Evolutionary conservation across 179 eudicot genomes (phyloP), one percentile per base, ranked within the genome.

Genomic region (Monotropa hypopitys): DNA sequence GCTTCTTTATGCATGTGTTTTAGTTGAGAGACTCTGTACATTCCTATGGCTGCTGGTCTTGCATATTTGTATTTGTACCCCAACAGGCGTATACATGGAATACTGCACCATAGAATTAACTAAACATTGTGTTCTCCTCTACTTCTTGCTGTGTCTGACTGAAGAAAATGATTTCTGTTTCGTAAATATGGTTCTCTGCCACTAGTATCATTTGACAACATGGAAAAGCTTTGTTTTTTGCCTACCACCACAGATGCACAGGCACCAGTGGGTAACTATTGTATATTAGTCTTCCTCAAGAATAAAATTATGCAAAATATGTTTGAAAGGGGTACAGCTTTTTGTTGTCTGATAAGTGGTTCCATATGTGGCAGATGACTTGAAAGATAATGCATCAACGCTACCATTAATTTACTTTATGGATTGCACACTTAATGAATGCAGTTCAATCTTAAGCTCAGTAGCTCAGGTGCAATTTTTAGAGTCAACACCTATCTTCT

Each of bases 381-480:
- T 83, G 76, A 74, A 80, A 73, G 84, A 85, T 79, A 63, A 30
- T 69, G 45, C 54, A 16, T 76, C 81, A 43, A 84, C 86, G 88
- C 84, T 90, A 76, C 97, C 97, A 33, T 81, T 80, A 72, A 85
- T 94, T 68, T 94, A 90, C 84, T 75, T 84, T 71, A 92, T 94
- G 89, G 98, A 94, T 79, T 94, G 98, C 84, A 88, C 90, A 23
- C 50, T 78, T 74, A 94, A 92, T 56, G 98, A 94, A 50, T 94
- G 98, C 85, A 85, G 94, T 77, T 78, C 84, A 82, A 87, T 92
- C 82, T 83, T 90, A 65, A 90, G 80, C 79, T 82, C 93, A 72
- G 46, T 68, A 42, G 75, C 81, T 76, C 91, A 90, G 92, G 98
- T 94, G 75, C 35, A 81, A 72, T 69, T 73, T 62, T 28, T 61